Percentiles rank a stretch among this genome's conserved stretches.
Evolutionary conservation across 148 eudicot species (phyloP).

Genomic region (Beta vulgaris): DNA sequence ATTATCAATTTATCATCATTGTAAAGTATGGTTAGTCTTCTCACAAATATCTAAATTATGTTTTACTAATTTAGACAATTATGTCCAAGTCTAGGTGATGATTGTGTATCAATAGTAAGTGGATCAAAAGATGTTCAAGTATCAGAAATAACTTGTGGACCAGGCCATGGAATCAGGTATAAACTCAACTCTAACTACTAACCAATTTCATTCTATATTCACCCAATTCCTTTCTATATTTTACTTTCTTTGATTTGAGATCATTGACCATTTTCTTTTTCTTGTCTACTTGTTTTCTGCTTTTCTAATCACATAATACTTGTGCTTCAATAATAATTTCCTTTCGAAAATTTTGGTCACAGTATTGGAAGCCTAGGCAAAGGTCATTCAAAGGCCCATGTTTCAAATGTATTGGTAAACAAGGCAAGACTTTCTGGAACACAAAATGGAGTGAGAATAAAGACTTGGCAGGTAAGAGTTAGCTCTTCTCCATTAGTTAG

Average conservation of each 20-base stretch:
- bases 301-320: neutral
- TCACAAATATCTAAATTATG: no score
- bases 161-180: slow-evolving; percentile 98
- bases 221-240: neutral
- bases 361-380: slow-evolving; percentile 95
- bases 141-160: slow-evolving; percentile 65
- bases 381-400: slow-evolving; percentile 41
- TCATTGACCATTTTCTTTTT: neutral
- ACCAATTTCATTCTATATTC: neutral
- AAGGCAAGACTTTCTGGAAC: slow-evolving; percentile 60
- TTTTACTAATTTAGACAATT: neutral
- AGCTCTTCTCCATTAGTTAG: neutral
- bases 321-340: neutral
- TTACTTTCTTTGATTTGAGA: neutral
- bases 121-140: slow-evolving; percentile 60
- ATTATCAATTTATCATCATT: no score
- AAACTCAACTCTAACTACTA: slow-evolving; percentile 7
- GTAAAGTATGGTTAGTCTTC: no score
- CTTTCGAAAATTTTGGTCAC: neutral
- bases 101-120: slow-evolving; percentile 80
- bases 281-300: neutral
- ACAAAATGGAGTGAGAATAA: slow-evolving; percentile 79
- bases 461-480: slow-evolving; percentile 86
- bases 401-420: slow-evolving; percentile 63
- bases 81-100: slow-evolving; percentile 55